Base-by-base conservation (phyloP, 192 early-diverging fungal species). In the Physocladia obscura region DNA sequence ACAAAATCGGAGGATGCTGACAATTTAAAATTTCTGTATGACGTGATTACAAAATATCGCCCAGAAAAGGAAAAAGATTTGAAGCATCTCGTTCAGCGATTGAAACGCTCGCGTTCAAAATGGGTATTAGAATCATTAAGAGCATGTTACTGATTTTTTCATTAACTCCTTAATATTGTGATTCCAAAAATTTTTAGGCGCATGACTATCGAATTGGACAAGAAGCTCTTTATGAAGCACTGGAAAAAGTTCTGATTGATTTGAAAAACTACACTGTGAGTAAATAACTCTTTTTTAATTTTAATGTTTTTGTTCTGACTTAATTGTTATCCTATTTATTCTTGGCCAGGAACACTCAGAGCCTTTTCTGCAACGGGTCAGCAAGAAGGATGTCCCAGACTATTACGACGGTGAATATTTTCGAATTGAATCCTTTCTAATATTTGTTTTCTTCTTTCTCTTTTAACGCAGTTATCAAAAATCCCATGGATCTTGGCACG, bases 401-500 rank as follows among this genome's bases (percentile, higher is more conserved):
- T 98, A 98, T 72, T 91, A 88, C 76, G 89, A 93, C 50, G 76
- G 89, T 91, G 78, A 67, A n/a, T 44, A 44, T 44, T 44, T 44
- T 15, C 27, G 48, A 51, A 21, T 31, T 24, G 59, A n/a, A 30
- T 30, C 6, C 39, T 56, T 4, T 57, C 0, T 39, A 27, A 22
- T 56, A 2, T 1, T 56, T 24, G 35, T 24, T 63, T 48, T 44
- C 32, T 47, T 52, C 51, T 35, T 40, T 58, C 36, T 22, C 40
- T 48, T 22, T 49, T 21, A 48, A n/a, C 17, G 22, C 73, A 87
- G 93, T 99, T 51, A 95, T 99, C 69, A 89, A 88, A 74, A 75
- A 90, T 4, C 97, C 97, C 3, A 99, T 99, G 97, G 97, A 99
- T 81, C 80, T 99, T 34, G 88, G 86, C 17, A 90, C 91, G 27